Evolutionary conservation across 2,329 filamentous ascomycete genomes (phyloP), one percentile per base, ranked within the genome.

Genomic region (Talaromyces sp.): DNA sequence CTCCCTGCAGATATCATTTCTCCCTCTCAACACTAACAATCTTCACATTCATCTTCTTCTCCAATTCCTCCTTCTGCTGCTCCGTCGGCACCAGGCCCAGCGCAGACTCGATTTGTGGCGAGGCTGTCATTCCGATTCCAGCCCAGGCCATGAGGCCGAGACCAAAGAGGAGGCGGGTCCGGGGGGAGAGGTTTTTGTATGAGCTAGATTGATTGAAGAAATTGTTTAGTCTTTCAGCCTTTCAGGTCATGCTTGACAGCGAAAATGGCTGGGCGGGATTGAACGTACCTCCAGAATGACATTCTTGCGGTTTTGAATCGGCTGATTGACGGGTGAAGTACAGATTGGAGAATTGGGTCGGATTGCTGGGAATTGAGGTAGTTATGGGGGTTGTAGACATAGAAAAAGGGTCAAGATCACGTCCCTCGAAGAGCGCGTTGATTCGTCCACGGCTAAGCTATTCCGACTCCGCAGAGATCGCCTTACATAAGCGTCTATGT

Each of bases 101-200:
- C 41, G 81, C 84, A 69, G 88, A 82, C 74, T 93, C 91, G 15
- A 87, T 84, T 58, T 80, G 80, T 68, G 93, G 88, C 5, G 88
- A 85, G 17, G 89, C 69, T 69, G 87, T 86, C n/a, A 94, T 80
- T 15, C 90, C 92, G 40, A 84, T 76, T 40, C 79, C 76, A 13
- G 89, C 90, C 84, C 91, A 96, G 35, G 83, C 83, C 68, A 96
- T 84, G 63, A 96, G 75, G 65, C 85, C 88, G 51, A 85, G 70
- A 64, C 92, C 92, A 62, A 96, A 80, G 50, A 86, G 75, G 41
- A 89, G 75, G 58, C 89, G 88, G 22, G 88, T 87, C 64, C 83
- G 86, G 17, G 87, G 82, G 3, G 86, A 77, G 56, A 96, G 85
- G 65, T 82, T 84, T 69, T 81, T 86, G 77, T 91, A 96, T 54